phyloP scores from a whole-genome alignment of 257 asterid species.

The Petrea volubilis region DNA sequence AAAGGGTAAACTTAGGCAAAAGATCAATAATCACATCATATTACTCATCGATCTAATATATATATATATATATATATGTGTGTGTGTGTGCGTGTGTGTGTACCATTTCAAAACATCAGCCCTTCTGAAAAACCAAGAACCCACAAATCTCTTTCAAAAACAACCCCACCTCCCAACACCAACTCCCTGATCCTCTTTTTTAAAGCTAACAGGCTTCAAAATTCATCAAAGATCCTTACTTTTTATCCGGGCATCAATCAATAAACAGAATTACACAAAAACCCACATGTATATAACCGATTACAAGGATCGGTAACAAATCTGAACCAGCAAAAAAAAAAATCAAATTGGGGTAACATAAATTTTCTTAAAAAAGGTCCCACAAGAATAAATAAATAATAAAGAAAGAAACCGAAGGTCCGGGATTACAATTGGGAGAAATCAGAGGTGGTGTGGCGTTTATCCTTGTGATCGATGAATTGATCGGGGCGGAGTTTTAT shows the following conservation, averaged over 20 bases:
- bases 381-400: background rate
- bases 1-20: background rate
- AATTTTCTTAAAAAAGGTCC: background rate
- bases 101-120: background rate
- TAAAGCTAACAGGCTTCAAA: background rate
- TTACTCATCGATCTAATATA: too few relatives aligned
- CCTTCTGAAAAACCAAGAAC: constrained; percentile 16
- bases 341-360: constrained; percentile 18
- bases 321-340: background rate
- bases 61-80: too few relatives aligned
- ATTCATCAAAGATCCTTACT: constrained; percentile 29
- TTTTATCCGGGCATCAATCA: constrained; percentile 5
- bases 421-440: constrained; percentile 36
- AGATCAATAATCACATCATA: background rate
- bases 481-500: constrained; percentile 21
- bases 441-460: constrained; percentile 20
- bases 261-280: background rate
- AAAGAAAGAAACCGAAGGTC: constrained; percentile 20
- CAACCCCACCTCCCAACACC: too few relatives aligned
- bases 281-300: background rate
- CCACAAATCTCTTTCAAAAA: constrained; percentile 8
- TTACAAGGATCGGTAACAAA: constrained; percentile 4
- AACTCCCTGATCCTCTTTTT: constrained; percentile 1
- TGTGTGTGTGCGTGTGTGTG: background rate
- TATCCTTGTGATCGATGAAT: constrained; percentile 24